phyloP scores from a whole-genome alignment of 192 early-diverging fungal genomes.

The Geranomyces variabilis region DNA sequence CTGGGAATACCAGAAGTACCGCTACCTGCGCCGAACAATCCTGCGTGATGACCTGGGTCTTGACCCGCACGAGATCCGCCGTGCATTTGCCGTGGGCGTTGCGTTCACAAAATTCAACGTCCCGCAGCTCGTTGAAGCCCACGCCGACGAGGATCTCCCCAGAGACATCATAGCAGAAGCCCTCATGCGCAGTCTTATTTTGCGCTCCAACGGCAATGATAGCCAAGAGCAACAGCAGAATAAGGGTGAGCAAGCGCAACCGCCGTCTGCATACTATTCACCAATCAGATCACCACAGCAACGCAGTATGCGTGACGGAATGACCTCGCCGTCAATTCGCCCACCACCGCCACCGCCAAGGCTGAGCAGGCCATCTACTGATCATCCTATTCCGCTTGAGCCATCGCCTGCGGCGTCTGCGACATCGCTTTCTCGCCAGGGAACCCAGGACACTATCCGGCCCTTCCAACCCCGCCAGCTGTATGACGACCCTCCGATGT shows the following conservation, averaged over 20 bases:
- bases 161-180: constrained; percentile 33
- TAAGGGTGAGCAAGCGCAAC: no score
- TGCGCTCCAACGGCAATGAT: background rate
- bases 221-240: no score
- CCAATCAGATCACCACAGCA: no score
- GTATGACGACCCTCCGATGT: constrained; percentile 19
- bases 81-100: constrained; percentile 3
- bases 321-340: no score
- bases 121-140: constrained; percentile 22
- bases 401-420: no score
- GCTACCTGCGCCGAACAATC: constrained; percentile 21
- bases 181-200: constrained; percentile 19
- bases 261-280: no score
- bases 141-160: constrained; percentile 19
- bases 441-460: no score
- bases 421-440: no score
- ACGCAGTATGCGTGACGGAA: no score
- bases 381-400: no score
- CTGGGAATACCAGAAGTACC: constrained; percentile 23
- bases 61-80: constrained; percentile 2
- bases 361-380: no score
- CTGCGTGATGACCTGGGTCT: constrained; percentile 1
- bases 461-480: background rate
- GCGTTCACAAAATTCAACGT: constrained; percentile 26
- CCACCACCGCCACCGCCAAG: no score